Base-by-base conservation (phyloP, 768 basidiomycete species). In the Leccinum truebloodii region DNA sequence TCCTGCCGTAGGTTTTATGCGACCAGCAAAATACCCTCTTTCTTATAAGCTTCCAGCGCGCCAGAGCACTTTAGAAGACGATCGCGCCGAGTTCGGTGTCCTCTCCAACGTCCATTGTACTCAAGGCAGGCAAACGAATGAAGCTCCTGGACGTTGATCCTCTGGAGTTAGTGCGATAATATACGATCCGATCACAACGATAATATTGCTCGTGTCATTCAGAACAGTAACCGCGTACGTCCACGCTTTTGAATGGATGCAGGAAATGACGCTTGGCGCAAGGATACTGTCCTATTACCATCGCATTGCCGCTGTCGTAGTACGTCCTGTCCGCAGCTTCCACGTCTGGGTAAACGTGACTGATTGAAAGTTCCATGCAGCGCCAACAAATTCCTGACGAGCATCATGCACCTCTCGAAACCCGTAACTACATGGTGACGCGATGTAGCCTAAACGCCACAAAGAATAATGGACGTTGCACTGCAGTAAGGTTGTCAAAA, bases 91-190 rank as follows among this genome's bases (percentile, higher is more conserved):
- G 76, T 30, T 73, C 83, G 41, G 80, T 80, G n/a, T 76, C 80
- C 5, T 87, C 92, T 14, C 95, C 94, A 0, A 75, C 87, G 12
- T 82, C 94, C 3, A 87, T 96, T 58, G 56, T 87, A 8, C 94
- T 94, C 1, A 90, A 85, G 72, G 76, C 80, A 41, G 79, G 75
- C 60, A 88, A 86, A 77, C 89, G 86, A 73, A 73, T 95, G 61
- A 94, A 92, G 63, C 78, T 98, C 14, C 75, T 86, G 22, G 96
- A 98, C 69, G 84, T 98, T 53, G 91, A 96, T 65, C 81, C 95
- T 1, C 75, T 94, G 58, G 96, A 98, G 75, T 74, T 98, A 18
- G 96, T 95, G 0, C 83, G 96, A 30, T 96, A 98, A 71, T 76
- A 98, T 61, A 98, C 96, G 1, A 87, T 97, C 81, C 1, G 90